A percentile compares a stretch with the other conserved stretches of the same genome.
These are phyloP conservation scores for Phaffomyces antillensis DNA, from an alignment of 805 yeast genomes.

Conservation along the genomic window DNA sequence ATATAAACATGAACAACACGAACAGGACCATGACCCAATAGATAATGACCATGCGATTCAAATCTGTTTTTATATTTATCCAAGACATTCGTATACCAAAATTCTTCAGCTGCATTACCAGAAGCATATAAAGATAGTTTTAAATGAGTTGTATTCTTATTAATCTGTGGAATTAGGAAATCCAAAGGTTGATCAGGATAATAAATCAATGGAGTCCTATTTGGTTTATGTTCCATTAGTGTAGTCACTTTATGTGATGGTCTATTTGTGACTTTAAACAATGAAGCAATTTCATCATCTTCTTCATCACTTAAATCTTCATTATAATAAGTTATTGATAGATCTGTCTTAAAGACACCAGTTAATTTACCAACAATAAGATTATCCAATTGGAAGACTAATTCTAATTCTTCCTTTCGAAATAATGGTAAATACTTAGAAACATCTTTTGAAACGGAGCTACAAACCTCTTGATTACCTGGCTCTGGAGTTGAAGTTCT, in stretches of 20 bases:
- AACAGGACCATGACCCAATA: slow-evolving; percentile 63
- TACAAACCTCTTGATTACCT: slow-evolving; percentile 38
- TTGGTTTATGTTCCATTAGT: slow-evolving; percentile 12
- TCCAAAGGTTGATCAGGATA: slow-evolving; percentile 33
- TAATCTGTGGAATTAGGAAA: slow-evolving; percentile 37
- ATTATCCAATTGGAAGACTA: slow-evolving; percentile 62
- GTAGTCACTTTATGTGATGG: slow-evolving; percentile 16
- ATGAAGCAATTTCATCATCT: slow-evolving; percentile 9
- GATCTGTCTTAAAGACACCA: slow-evolving; percentile 51
- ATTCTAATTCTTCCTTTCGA: slow-evolving; percentile 27
- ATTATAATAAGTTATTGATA: slow-evolving; percentile 46
- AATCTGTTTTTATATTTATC: slow-evolving; percentile 41
- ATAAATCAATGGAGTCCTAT: slow-evolving; percentile 38
- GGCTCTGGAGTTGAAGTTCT: slow-evolving; percentile 85
- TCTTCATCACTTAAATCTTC: slow-evolving; percentile 17
- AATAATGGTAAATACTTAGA: slow-evolving; percentile 49
- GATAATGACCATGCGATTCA: slow-evolving; percentile 29
- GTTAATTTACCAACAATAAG: slow-evolving; percentile 43
- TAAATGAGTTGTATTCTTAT: slow-evolving; percentile 45
- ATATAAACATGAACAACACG: slow-evolving; percentile 59
- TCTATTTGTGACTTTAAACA: slow-evolving; percentile 16
- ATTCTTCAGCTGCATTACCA: slow-evolving; percentile 77
- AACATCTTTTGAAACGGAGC: slow-evolving; percentile 55
- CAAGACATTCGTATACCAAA: slow-evolving; percentile 65
- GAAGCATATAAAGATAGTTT: slow-evolving; percentile 54